Base-by-base conservation (phyloP, 306 rosid species). In the Cyclanthera cordifolia region DNA sequence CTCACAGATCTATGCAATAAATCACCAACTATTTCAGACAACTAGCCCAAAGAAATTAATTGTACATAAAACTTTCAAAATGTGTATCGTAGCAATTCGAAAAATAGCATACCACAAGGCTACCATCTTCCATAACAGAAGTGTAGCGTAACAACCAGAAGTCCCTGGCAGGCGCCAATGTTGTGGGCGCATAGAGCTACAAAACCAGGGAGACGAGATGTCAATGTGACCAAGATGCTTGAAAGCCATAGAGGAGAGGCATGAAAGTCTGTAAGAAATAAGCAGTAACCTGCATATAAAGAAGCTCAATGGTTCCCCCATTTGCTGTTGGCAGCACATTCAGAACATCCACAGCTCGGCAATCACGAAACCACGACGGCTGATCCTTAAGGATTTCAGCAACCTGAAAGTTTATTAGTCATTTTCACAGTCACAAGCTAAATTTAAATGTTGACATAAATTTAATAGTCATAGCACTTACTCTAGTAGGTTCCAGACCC, bases 401-500 rank as follows among this genome's bases (percentile, higher is more conserved):
- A 76, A 92, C 97, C 97, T 92, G 84, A 39, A 73, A 73, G 69
- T 64, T 6, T 67, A 82, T 52, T 20, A 65, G 60, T 73, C 64
- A 72, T 59, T 39, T 59, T 37, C 21, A 46, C 39, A 47, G 72
- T 34, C 71, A 61, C 71, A 56, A 70, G 75, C 57, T 66, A 43
- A 60, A 53, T 25, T 51, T 49, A 53, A 46, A 70, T 76, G 72
- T 46, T 24, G 54, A 66, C 12, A 6, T 66, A 20, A 66, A 70
- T 20, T 52, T 19, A 8, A 15, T 20, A 24, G 49, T 28, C 45
- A 71, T 47, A 4, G 30, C 60, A 82, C 96, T 85, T 76, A 94
- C 99, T 95, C 99, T 86, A 69, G 96, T 86, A 75, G 99, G 99
- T 73, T 94, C 99, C 17, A 94, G 95, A 82, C 99, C 97, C 86